These are phyloP conservation scores for Phaeolepiota aurea DNA, from an alignment of 768 basidiomycete genomes.

Conservation along the genomic window DNA sequence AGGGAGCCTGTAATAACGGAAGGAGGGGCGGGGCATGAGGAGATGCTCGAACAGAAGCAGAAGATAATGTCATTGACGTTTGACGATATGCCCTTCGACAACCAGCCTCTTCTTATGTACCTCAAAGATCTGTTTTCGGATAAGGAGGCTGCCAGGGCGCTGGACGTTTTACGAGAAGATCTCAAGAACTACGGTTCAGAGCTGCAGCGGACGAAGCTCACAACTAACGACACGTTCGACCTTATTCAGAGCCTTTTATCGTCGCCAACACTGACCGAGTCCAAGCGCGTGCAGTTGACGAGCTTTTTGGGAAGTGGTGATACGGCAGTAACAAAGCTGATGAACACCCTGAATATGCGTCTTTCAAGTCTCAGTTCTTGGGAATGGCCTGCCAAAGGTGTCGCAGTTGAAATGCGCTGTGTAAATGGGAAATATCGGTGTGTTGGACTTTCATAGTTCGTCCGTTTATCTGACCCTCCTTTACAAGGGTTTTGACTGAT, in stretches of 20 bases:
- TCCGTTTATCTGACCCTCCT: not conserved
- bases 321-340: not conserved
- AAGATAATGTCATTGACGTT: conserved; percentile 32
- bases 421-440: conserved; percentile 39
- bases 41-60: conserved; percentile 32
- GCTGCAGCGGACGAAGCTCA: conserved; percentile 18
- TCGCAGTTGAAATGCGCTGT: conserved; percentile 33
- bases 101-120: conserved; percentile 20
- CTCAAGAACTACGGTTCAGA: conserved; percentile 17
- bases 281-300: not conserved
- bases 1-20: conserved; percentile 5
- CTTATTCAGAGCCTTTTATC: conserved; percentile 25
- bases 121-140: conserved; percentile 27
- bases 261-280: conserved; percentile 26
- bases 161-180: conserved; percentile 20
- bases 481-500: conserved; percentile 34
- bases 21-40: conserved; percentile 23
- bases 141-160: conserved; percentile 19
- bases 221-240: conserved; percentile 14
- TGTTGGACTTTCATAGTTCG: not conserved
- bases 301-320: not conserved
- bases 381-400: conserved; percentile 18
- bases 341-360: not conserved
- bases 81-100: conserved; percentile 24
- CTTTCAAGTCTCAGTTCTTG: not conserved